Base-by-base conservation (phyloP, 2,329 filamentous ascomycete genomes). In the Polychaeton citri region DNA sequence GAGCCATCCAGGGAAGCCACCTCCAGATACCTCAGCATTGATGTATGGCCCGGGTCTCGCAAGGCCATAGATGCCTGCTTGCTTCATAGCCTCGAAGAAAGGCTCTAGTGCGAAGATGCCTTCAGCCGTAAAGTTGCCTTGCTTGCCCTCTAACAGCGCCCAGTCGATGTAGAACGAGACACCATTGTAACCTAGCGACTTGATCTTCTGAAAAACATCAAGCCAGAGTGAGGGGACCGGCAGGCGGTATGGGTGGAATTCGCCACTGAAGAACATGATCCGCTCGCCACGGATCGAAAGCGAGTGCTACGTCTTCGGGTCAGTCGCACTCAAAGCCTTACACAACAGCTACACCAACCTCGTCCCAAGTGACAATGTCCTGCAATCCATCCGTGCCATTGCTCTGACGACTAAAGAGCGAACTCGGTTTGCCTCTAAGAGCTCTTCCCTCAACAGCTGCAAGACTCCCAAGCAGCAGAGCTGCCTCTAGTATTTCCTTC, bases 131-230 rank as follows among this genome's bases (percentile, higher is more conserved):
- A 84, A 86, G 3, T 74, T 63, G 1, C 81, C 83, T 0, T 67
- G 75, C 40, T 79, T 77, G 2, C 80, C 81, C 53, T 90, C 83
- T 0, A 85, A 56, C 2, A 88, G 61, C 3, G 79, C 80, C 84
- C 82, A 92, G 47, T 86, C 71, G 5, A 78, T 66, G 49, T 88
- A 88, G 55, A 87, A 85, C 0, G 80, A 85, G 1, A 87, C 79
- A 31, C 74, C 71, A 47, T 81, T 88, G 60, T 85, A 87, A 0
- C 84, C 84, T 2, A 86, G 60, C 0, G 81, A 78, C 56, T 81
- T 86, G 55, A 88, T 74, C 59, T 92, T 92, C 49, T 90, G 78
- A 47, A 92, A 79, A 2, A 88, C 53, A 45, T 88, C 83, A 6
- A 81, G 64, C 64, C 77, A 78, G 4, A 81, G 62, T 33, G 64